Base-by-base conservation (phyloP, 441 rosid genomes). In the Arabidopsis lyrata region DNA sequence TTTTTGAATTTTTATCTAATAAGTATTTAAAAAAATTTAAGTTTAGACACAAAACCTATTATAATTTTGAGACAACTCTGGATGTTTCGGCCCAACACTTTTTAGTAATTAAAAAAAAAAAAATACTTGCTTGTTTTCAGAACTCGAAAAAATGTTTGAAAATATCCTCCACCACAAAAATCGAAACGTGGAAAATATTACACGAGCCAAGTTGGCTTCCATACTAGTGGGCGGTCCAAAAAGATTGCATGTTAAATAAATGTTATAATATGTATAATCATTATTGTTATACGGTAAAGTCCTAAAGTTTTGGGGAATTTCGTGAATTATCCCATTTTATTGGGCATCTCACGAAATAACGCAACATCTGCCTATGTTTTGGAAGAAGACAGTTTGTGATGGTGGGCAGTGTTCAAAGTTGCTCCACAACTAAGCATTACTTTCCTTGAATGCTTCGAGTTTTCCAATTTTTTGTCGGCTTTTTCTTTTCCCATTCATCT, bases 361-460 rank as follows among this genome's bases (percentile, higher is more conserved):
- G 29, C 14, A 74, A 49, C 13, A 18, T 39, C 5, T 58, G 73
- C n/a, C 39, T n/a, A 22, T 14, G 39, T 16, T 29, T 39, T 6
- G 41, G 16, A 52, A 74, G 8, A 49, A 49, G n/a, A 39, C 29
- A 66, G 6, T 16, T 5, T 44, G 53, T 18, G 42, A 56, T 24
- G 32, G 39, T 27, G 22, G 49, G 50, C 20, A 44, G 13, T 66
- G 58, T 62, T 68, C 74, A 62, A 68, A 59, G 27, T 54, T 60
- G 63, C 22, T 54, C 52, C 42, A 61, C 73, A 63, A 60, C 15
- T 57, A 59, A 20, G 57, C 36, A 42, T 58, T 58, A 75, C 69
- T 75, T 75, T 53, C 50, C 44, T 75, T 68, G 78, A 74, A 63
- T 74, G 31, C 34, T 41, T 42, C 3, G 53, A 42, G 74, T 29